phyloP scores from a whole-genome alignment of 2,329 filamentous ascomycete genomes.

The Penicillium sclerotiorum region DNA sequence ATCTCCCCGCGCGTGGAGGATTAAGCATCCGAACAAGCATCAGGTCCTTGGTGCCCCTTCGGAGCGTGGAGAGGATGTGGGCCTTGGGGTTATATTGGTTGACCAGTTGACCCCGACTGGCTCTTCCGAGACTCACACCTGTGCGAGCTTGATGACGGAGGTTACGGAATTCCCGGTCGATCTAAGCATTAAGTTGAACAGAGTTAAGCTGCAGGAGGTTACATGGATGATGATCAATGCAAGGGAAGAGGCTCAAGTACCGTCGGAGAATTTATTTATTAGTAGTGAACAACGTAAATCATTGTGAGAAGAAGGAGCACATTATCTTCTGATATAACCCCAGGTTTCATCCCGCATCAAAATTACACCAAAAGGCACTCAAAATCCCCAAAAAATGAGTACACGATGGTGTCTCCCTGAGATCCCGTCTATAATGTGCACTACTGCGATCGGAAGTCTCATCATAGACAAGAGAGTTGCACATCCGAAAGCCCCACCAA shows the following conservation, averaged over 20 bases:
- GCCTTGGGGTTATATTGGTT: background rate
- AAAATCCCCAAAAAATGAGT: too few species aligned
- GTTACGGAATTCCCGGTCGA: conserved; percentile 13
- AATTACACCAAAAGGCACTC: too few species aligned
- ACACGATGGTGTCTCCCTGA: too few species aligned
- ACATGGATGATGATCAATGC: background rate
- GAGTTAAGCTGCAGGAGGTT: too few species aligned
- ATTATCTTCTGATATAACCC: too few species aligned
- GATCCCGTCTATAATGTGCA: background rate
- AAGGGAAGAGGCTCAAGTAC: background rate
- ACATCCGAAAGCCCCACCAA: conserved; percentile 20
- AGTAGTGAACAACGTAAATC: too few species aligned
- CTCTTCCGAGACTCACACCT: conserved; percentile 23
- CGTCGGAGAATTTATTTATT: background rate
- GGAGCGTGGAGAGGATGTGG: conserved; percentile 24
- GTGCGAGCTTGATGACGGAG: too few species aligned
- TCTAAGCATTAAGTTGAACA: too few species aligned
- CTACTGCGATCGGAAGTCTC: conserved; percentile 15
- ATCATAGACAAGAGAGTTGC: conserved; percentile 5
- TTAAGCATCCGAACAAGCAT: conserved; percentile 18
- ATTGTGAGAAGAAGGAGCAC: too few species aligned
- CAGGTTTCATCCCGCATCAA: too few species aligned
- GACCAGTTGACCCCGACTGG: background rate
- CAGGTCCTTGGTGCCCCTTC: conserved; percentile 17
- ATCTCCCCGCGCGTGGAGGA: conserved; percentile 11